Evolutionary conservation across 1,284 basidiomycete genomes (phyloP).

Genomic region (Cronartium ribicola): DNA sequence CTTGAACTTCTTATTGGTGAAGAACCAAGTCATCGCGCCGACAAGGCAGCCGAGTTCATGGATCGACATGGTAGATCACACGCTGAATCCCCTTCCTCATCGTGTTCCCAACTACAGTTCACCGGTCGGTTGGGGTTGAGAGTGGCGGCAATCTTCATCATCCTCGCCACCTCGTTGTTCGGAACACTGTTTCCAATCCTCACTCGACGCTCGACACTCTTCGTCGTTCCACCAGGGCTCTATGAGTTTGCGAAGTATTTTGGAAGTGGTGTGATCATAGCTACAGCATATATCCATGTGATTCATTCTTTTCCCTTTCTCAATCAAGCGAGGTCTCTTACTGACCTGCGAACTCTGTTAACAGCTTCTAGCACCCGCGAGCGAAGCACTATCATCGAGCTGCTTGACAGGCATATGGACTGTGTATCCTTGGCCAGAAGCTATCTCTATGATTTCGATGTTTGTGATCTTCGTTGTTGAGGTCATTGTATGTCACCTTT

Average conservation of each 20-base stretch:
- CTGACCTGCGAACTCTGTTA: background rate
- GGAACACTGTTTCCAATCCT: constrained; percentile 33
- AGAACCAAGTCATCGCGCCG: too few species aligned
- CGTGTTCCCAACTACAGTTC: constrained; percentile 4
- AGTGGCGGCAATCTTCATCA: constrained; percentile 31
- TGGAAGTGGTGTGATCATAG: constrained; percentile 58
- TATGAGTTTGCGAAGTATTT: constrained; percentile 38
- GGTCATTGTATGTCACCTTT: constrained; percentile 15
- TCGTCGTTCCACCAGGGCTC: constrained; percentile 7
- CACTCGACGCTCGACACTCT: constrained; percentile 6
- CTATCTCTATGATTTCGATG: constrained; percentile 42
- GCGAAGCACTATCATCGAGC: constrained; percentile 64
- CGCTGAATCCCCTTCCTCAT: background rate
- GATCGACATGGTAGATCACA: background rate
- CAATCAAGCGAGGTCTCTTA: too few species aligned
- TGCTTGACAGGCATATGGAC: constrained; percentile 71
- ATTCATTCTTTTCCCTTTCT: background rate
- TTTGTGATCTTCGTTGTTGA: constrained; percentile 51
- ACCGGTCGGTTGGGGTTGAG: constrained; percentile 14
- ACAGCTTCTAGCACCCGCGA: constrained; percentile 64
- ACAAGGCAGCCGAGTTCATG: background rate
- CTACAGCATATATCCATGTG: constrained; percentile 61
- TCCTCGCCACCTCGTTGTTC: constrained; percentile 30
- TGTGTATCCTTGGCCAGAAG: constrained; percentile 58
- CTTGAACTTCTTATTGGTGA: too few species aligned